phyloP scores from a whole-genome alignment of 768 basidiomycete species.

The Gloeophyllum trabeum region DNA sequence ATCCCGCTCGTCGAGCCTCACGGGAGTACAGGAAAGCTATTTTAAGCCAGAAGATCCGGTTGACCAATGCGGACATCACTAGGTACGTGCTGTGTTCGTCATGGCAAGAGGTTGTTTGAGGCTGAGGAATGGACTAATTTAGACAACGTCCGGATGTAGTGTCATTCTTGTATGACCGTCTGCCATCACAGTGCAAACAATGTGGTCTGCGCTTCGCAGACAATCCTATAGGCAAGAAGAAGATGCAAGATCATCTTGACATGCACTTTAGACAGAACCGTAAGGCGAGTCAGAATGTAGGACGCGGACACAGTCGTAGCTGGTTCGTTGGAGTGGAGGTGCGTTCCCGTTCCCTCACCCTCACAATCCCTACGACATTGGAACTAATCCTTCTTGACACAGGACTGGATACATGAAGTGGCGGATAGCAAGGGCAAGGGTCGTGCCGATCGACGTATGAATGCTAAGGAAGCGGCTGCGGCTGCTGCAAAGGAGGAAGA shows the following conservation, averaged over 20 bases:
- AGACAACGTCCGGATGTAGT: conserved; percentile 53
- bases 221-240: conserved; percentile 56
- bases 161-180: conserved; percentile 61
- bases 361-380: conserved; percentile 23
- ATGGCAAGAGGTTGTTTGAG: not conserved
- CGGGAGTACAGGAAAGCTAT: conserved; percentile 52
- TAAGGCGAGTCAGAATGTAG: conserved; percentile 65
- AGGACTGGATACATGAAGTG: conserved; percentile 84
- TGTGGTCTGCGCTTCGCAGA: conserved; percentile 86
- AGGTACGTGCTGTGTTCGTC: conserved; percentile 33
- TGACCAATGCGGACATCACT: conserved; percentile 59
- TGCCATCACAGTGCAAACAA: conserved; percentile 83
- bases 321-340: conserved; percentile 86
- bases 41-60: conserved; percentile 44
- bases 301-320: conserved; percentile 79
- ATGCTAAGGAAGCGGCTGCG: conserved; percentile 46
- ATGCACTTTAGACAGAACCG: conserved; percentile 94
- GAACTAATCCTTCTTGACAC: too few relatives aligned
- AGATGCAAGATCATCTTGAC: conserved; percentile 83
- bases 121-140: conserved; percentile 1
- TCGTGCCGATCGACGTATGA: conserved; percentile 39
- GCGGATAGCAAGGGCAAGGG: conserved; percentile 60
- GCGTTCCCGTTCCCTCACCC: conserved; percentile 19
- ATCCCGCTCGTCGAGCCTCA: conserved; percentile 34
- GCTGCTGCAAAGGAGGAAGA: conserved; percentile 63